Evolutionary conservation across 768 basidiomycete genomes (phyloP).

Genomic region (Agaricus subrufescens): DNA sequence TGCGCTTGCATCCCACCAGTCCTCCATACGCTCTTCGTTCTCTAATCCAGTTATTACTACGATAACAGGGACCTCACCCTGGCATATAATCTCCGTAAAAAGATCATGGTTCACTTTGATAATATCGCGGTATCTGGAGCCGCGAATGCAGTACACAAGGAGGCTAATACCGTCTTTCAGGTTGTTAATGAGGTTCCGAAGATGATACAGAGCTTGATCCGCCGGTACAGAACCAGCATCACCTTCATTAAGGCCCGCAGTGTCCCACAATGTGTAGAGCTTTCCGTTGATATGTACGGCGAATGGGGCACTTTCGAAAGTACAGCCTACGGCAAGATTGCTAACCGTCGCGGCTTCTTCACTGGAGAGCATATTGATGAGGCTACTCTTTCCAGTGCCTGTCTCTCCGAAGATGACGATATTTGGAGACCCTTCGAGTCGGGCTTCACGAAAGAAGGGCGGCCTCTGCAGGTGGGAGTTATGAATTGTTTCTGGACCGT

Average conservation of each 20-base stretch:
- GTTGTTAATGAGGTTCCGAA: slow-evolving; percentile 26
- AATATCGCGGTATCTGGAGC: slow-evolving; percentile 9
- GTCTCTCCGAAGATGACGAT: slow-evolving; percentile 39
- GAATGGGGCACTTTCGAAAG: slow-evolving; percentile 26
- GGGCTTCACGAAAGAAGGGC: too few relatives aligned
- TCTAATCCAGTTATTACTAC: slow-evolving; percentile 10
- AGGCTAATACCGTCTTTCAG: slow-evolving; percentile 32
- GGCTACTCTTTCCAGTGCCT: slow-evolving; percentile 34
- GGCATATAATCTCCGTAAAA: slow-evolving; percentile 7
- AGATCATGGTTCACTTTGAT: slow-evolving; percentile 11
- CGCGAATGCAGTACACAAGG: slow-evolving; percentile 28
- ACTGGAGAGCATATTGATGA: slow-evolving; percentile 35
- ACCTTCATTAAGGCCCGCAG: slow-evolving; percentile 35
- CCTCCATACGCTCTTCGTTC: slow-evolving; percentile 11
- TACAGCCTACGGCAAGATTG: slow-evolving; percentile 27
- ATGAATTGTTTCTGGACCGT: too few relatives aligned
- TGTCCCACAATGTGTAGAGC: slow-evolving; percentile 29
- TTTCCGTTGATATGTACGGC: slow-evolving; percentile 19
- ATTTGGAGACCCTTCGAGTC: background rate
- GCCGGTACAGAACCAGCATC: slow-evolving; percentile 16
- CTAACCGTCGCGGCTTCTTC: slow-evolving; percentile 23
- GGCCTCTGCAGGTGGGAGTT: too few relatives aligned
- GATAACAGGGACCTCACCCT: slow-evolving; percentile 4
- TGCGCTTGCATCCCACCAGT: slow-evolving; percentile 9
- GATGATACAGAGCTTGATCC: slow-evolving; percentile 17